Base-by-base conservation (phyloP, 2,329 filamentous ascomycete species). In the Diaporthe destruens region DNA sequence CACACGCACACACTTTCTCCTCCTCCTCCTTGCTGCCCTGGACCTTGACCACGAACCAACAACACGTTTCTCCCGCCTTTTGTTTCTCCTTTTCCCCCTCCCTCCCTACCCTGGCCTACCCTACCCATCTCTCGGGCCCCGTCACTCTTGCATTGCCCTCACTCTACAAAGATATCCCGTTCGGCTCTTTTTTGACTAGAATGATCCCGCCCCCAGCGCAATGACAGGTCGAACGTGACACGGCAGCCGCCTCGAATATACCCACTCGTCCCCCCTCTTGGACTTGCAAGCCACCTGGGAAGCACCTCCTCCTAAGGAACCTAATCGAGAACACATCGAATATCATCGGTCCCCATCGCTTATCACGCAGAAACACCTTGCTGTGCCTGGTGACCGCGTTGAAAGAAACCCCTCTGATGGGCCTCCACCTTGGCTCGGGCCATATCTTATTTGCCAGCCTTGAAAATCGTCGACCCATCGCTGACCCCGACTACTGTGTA, bases 141-240 rank as follows among this genome's bases (percentile, higher is more conserved):
- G 55, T 32, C 67, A 53, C 32, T 18, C 47, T 53, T 53, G 61
- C 61, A 66, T 53, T 66, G 61, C 44, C 9, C 16, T 36, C 61
- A 25, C 32, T 66, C 47, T 66, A 39, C 39, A 66, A 66, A 66
- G 61, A 53, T 39, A 66, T 53, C 61, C 61, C 61, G 61, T 47
- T n/a, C 61, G 61, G 61, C 61, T 53, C 44, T 65, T 71, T 47
- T 42, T 71, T 67, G 44, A 51, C 56, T 20, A 70, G 56, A 70
- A 53, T 53, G 61, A 59, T 6, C 67, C 71, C 55, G 69, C 68
- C 72, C 71, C 63, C 23, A 54, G 57, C 49, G 72, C 69, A 74
- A 71, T 74, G 72, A 74, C 69, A 74, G 63, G 72, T 72, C 63
- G 51, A 47, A 63, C 32, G 47, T 65, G 55, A 70, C 56, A 72